Evolutionary conservation across 768 basidiomycete genomes (phyloP).

Genomic region (Chiua virens): DNA sequence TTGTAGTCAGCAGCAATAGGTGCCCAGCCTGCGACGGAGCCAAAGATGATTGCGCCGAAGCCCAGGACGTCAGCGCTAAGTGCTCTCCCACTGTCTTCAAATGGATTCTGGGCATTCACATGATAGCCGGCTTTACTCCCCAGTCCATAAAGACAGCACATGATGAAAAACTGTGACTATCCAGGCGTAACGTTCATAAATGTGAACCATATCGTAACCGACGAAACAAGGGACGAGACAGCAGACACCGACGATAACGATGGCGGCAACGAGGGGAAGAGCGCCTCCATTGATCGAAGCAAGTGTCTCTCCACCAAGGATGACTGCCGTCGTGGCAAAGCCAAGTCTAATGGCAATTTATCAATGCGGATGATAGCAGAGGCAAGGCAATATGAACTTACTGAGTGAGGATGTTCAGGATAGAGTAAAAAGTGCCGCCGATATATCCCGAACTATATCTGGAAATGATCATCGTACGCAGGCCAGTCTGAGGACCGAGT

Average conservation of each 20-base stretch:
- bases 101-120: constrained; percentile 39
- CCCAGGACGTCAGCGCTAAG: constrained; percentile 49
- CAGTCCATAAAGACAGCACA: constrained; percentile 52
- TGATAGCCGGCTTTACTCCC: constrained; percentile 49
- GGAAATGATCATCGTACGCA: constrained; percentile 54
- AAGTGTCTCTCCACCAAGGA: constrained; percentile 53
- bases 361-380: background rate
- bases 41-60: constrained; percentile 54
- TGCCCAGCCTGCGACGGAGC: constrained; percentile 48
- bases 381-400: constrained; percentile 9
- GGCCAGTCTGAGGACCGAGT: constrained; percentile 51
- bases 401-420: constrained; percentile 56
- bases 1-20: constrained; percentile 57
- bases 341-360: constrained; percentile 36
- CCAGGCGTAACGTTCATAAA: constrained; percentile 60
- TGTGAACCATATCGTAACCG: constrained; percentile 46
- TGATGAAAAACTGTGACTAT: constrained; percentile 44
- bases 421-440: constrained; percentile 48
- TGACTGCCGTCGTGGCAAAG: constrained; percentile 48
- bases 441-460: constrained; percentile 50
- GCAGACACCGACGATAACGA: constrained; percentile 46
- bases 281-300: constrained; percentile 44
- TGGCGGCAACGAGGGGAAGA: constrained; percentile 47
- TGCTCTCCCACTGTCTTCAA: constrained; percentile 44
- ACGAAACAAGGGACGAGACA: constrained; percentile 47